Evolutionary conservation across 371 early-diverging fungal species (phyloP).

Genomic region (Mortierella sp.): DNA sequence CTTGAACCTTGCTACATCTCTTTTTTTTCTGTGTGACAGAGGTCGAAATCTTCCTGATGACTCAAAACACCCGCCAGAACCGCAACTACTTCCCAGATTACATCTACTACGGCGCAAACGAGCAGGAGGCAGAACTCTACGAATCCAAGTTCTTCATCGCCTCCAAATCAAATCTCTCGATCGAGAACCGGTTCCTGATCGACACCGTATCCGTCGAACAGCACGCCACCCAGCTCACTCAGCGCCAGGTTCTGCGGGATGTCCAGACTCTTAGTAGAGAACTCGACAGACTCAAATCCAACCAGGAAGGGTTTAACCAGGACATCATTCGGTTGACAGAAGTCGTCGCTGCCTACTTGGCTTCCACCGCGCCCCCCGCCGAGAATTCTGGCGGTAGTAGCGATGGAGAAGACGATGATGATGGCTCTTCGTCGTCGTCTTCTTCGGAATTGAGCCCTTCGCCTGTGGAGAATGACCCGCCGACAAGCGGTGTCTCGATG

Average conservation of each 20-base stretch:
- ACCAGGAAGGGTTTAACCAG: conserved; percentile 27
- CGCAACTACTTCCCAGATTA: conserved; percentile 51
- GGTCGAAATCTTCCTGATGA: conserved; percentile 37
- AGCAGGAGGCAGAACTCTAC: conserved; percentile 46
- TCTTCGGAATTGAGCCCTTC: neutral
- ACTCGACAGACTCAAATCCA: conserved; percentile 16
- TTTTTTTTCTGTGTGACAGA: conserved; percentile 17
- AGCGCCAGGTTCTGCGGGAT: conserved; percentile 28
- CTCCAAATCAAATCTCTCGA: conserved; percentile 46
- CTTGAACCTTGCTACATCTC: neutral
- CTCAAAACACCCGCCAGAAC: conserved; percentile 29
- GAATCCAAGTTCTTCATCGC: conserved; percentile 44
- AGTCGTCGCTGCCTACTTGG: conserved; percentile 15
- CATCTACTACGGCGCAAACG: conserved; percentile 48
- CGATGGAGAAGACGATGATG: neutral
- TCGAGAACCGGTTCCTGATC: conserved; percentile 51
- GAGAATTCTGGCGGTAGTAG: neutral
- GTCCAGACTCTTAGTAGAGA: conserved; percentile 19
- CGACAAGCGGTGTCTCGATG: conserved; percentile 3
- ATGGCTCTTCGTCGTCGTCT: neutral
- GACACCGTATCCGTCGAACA: conserved; percentile 36
- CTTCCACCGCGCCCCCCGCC: neutral
- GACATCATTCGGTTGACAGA: conserved; percentile 20
- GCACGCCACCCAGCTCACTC: conserved; percentile 18
- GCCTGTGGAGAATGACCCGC: conserved; percentile 26